Evolutionary conservation across 805 yeast species (phyloP), one percentile per base, ranked within the genome.

Genomic region (Saccharomycopsis fermentans): DNA sequence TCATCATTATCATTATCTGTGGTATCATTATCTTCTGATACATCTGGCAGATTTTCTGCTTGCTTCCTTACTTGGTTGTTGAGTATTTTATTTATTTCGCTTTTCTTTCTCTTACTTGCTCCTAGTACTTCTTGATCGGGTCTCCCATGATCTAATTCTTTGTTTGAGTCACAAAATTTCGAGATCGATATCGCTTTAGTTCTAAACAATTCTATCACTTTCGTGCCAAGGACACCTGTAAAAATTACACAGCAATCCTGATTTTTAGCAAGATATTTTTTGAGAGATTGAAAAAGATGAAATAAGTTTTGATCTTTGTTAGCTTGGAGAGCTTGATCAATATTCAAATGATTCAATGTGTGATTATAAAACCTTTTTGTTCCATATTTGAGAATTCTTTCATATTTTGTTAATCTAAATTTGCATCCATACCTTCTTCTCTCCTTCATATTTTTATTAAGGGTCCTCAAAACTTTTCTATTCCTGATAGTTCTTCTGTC

Each of bases 321-420:
- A 14, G 50, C 47, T 16, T 55, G 37, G 6, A 59, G 39, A 8
- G 57, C 29, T 48, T 59, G 51, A n/a, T 36, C 32, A 4, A 35
- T 48, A 19, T 39, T 57, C 36, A 59, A 51, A 11, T 29, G 16
- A n/a, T 35, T 54, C 26, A 32, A 16, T 24, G 48, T 57, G n/a
- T 24, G 39, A n/a, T 36, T 27, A 6, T 19, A 39, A 43, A 43
- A 43, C n/a, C 59, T 26, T 43, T 61, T 61, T 3, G 34, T 56
- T n/a, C 52, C 51, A 54, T 59, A 61, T 19, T 58, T 61, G 32
- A 61, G 43, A 6, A 24, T 27, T 52, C 54, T 47, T 29, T 61
- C 63, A 34, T 29, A 52, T 6, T 50, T 17, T 11, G 27, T 52
- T 27, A 61, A 35, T 26, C 55, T 47, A 43, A 59, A 61, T 14